Percentiles rank a stretch among this genome's conserved stretches.
Conservation (phyloP, 2,329 filamentous ascomycete genomes). For the Aspergillus phoenicis region DNA sequence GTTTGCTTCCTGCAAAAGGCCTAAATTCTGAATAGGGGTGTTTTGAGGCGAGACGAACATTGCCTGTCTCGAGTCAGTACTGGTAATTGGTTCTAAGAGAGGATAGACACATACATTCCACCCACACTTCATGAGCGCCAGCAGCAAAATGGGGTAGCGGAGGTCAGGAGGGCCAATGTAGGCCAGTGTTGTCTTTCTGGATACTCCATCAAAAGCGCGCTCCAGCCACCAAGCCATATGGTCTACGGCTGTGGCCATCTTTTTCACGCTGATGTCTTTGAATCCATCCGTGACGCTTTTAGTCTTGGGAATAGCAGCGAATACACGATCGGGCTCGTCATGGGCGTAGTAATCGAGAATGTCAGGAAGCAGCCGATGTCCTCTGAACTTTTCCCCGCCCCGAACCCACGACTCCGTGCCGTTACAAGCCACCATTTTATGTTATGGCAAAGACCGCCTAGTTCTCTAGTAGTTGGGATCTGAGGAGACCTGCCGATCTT, state of each 20-base stretch:
- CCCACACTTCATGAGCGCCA: slow-evolving; percentile 2
- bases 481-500: too few relatives aligned
- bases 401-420: not conserved
- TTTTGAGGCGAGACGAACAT: slow-evolving; percentile 1
- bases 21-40: not conserved
- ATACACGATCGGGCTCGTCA: not conserved
- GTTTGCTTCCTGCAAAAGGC: not conserved
- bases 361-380: slow-evolving; percentile 1
- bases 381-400: slow-evolving; percentile 1
- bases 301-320: not conserved
- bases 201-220: not conserved
- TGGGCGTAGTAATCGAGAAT: slow-evolving; percentile 1
- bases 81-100: not conserved
- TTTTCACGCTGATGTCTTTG: not conserved
- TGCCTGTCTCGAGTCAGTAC: not conserved
- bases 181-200: not conserved
- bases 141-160: slow-evolving; percentile 9
- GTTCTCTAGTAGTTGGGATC: not conserved
- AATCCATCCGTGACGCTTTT: not conserved
- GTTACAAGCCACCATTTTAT: not conserved
- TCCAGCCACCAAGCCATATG: not conserved
- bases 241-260: not conserved
- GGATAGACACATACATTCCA: not conserved
- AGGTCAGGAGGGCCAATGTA: slow-evolving; percentile 2
- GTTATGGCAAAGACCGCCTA: not conserved